A percentile compares a stretch with the other conserved stretches of the same genome.
Evolutionary conservation across 805 yeast species (phyloP).

Genomic region (Candida corydali): DNA sequence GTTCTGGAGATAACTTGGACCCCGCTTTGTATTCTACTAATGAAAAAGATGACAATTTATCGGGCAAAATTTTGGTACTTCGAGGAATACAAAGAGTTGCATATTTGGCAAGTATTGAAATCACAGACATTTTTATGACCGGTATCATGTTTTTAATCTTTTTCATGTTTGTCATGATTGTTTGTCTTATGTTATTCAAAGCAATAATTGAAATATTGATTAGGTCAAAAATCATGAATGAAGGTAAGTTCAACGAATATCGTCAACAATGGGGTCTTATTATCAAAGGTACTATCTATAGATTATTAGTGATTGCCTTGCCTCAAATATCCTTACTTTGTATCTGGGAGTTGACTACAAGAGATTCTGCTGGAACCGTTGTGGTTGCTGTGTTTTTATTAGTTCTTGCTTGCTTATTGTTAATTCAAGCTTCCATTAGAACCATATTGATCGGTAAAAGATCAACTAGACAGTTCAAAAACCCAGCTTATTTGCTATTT

Average conservation of each 20-base stretch:
- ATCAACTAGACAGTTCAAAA: slow-evolving; percentile 69
- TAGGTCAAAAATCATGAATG: slow-evolving; percentile 53
- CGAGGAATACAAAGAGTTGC: slow-evolving; percentile 94
- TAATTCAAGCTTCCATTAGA: slow-evolving; percentile 68
- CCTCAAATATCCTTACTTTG: slow-evolving; percentile 82
- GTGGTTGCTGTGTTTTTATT: slow-evolving; percentile 76
- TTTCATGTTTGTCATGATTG: slow-evolving; percentile 59
- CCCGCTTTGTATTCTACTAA: slow-evolving; percentile 58
- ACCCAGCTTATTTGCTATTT: slow-evolving; percentile 86
- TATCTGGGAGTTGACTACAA: slow-evolving; percentile 83
- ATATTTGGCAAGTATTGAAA: slow-evolving; percentile 76
- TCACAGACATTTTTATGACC: slow-evolving; percentile 82
- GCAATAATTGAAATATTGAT: slow-evolving; percentile 62
- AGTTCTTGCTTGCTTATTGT: slow-evolving; percentile 50
- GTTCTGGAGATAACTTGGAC: slow-evolving; percentile 38
- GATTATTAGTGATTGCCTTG: slow-evolving; percentile 78
- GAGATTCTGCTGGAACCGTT: slow-evolving; percentile 79
- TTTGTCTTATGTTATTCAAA: slow-evolving; percentile 58
- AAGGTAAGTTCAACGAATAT: slow-evolving; percentile 67
- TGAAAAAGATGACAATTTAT: slow-evolving; percentile 57
- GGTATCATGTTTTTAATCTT: slow-evolving; percentile 80
- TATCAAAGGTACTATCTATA: slow-evolving; percentile 83
- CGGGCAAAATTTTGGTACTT: slow-evolving; percentile 70
- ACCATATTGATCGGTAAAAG: slow-evolving; percentile 72
- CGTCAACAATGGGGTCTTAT: slow-evolving; percentile 81